Conservation (phyloP, 2,329 filamentous ascomycete species). For the Cercospora sp. region DNA sequence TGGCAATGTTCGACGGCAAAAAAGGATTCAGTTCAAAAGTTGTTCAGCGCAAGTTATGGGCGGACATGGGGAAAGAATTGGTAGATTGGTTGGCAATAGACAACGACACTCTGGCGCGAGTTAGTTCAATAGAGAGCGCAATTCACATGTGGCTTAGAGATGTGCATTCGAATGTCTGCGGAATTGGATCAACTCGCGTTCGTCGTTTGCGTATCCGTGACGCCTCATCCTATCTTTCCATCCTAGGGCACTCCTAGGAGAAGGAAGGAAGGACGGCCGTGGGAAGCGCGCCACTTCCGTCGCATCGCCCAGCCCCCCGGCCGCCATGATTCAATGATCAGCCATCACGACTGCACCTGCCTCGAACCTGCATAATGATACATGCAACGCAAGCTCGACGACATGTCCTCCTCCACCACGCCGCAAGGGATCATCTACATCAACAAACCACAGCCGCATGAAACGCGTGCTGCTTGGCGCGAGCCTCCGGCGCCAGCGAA, state of each 20-base stretch:
- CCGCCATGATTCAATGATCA: neutral
- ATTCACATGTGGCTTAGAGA: neutral
- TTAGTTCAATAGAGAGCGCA: neutral
- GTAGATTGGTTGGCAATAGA: neutral
- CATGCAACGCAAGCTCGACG: neutral
- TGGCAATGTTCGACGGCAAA: slow-evolving; percentile 12
- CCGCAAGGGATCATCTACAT: slow-evolving; percentile 16
- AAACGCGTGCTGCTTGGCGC: slow-evolving; percentile 59
- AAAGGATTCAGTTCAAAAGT: slow-evolving; percentile 6
- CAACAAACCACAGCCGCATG: slow-evolving; percentile 20
- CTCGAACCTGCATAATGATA: neutral
- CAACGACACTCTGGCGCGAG: neutral
- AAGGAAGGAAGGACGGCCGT: no score
- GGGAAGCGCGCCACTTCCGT: neutral
- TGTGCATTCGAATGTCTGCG: neutral
- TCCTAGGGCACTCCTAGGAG: neutral
- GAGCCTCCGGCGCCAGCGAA: slow-evolving; percentile 13
- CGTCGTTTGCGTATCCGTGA: neutral
- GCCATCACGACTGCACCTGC: slow-evolving; percentile 5
- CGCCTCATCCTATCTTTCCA: neutral
- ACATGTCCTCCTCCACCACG: slow-evolving; percentile 4
- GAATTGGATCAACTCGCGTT: neutral
- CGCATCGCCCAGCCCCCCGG: neutral
- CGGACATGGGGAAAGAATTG: neutral
- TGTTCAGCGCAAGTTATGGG: neutral